These are phyloP conservation scores for Cladobotryum protrusum DNA, from an alignment of 2,329 filamentous ascomycete genomes.

Conservation along the genomic window DNA sequence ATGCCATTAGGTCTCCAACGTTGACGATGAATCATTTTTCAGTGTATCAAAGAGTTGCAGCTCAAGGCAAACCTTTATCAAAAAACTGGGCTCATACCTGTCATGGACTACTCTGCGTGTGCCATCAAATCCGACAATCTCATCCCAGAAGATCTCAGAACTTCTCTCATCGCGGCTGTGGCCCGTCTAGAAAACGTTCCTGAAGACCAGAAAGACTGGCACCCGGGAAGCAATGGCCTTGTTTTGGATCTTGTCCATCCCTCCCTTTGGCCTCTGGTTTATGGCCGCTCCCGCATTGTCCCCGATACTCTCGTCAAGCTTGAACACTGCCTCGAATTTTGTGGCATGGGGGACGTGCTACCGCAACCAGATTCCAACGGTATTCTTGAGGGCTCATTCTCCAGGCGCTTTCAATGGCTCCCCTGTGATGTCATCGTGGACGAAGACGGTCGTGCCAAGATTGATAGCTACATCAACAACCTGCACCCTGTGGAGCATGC, in stretches of 20 bases:
- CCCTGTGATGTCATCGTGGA: conserved; percentile 43
- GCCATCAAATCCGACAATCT: conserved; percentile 31
- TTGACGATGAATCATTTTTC: neutral
- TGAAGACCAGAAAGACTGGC: conserved; percentile 50
- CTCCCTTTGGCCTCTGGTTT: conserved; percentile 55
- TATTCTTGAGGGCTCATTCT: conserved; percentile 11
- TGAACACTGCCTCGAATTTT: conserved; percentile 27
- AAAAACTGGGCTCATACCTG: conserved; percentile 26
- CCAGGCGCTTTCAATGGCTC: conserved; percentile 38
- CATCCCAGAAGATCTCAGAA: conserved; percentile 17
- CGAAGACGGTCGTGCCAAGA: conserved; percentile 28
- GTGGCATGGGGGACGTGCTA: conserved; percentile 26
- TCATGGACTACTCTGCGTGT: conserved; percentile 26
- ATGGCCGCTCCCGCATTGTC: conserved; percentile 38
- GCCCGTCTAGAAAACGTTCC: conserved; percentile 44
- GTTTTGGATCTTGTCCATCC: conserved; percentile 60
- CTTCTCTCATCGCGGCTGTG: conserved; percentile 38
- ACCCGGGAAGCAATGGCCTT: conserved; percentile 49
- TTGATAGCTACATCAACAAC: conserved; percentile 50
- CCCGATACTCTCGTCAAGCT: conserved; percentile 29
- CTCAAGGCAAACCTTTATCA: conserved; percentile 29
- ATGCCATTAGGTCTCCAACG: too few relatives aligned
- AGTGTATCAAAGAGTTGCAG: conserved; percentile 29
- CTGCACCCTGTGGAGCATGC: conserved; percentile 34
- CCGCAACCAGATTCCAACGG: conserved; percentile 10